Conservation (phyloP, 1,284 basidiomycete genomes). For the Apiotrichum brassicae region DNA sequence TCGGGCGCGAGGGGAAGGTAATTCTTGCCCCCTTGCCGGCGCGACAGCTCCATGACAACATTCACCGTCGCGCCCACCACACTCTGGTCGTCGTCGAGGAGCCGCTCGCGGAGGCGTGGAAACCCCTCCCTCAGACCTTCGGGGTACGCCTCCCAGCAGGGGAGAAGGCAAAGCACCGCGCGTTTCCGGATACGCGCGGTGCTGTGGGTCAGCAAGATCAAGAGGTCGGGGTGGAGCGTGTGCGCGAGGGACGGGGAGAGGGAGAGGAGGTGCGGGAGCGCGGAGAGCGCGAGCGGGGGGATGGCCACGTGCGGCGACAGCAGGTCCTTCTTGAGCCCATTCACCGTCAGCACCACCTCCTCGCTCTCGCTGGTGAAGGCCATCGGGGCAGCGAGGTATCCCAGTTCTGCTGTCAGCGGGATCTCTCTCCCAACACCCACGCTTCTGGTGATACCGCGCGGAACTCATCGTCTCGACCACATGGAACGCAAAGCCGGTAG, state of each 20-base stretch:
- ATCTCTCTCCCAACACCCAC: conserved; percentile 25
- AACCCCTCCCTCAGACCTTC: conserved; percentile 64
- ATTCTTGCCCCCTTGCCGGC: conserved; percentile 62
- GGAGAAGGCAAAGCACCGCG: conserved; percentile 75
- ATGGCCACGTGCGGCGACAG: conserved; percentile 65
- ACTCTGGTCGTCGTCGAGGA: conserved; percentile 80
- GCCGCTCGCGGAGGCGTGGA: conserved; percentile 67
- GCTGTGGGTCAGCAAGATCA: conserved; percentile 85
- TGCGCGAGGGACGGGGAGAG: conserved; percentile 81
- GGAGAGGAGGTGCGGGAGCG: conserved; percentile 81
- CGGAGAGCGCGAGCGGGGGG: conserved; percentile 74
- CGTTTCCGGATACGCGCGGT: conserved; percentile 81
- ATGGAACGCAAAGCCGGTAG: conserved; percentile 62
- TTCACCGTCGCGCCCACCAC: conserved; percentile 91
- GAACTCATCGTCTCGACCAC: conserved; percentile 98
- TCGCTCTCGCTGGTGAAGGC: conserved; percentile 93
- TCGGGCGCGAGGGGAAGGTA: conserved; percentile 83
- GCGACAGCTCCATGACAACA: conserved; percentile 86
- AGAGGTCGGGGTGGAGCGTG: conserved; percentile 79
- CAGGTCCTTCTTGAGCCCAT: conserved; percentile 96
- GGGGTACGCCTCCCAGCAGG: conserved; percentile 69
- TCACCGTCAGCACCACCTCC: conserved; percentile 95
- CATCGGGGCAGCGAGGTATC: conserved; percentile 89
- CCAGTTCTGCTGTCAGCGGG: conserved; percentile 55
- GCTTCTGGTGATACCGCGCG: conserved; percentile 79